Percentiles rank a stretch among this genome's conserved stretches.
Evolutionary conservation across 495 filamentous ascomycete species (phyloP).

Genomic region (Neurospora sp.): DNA sequence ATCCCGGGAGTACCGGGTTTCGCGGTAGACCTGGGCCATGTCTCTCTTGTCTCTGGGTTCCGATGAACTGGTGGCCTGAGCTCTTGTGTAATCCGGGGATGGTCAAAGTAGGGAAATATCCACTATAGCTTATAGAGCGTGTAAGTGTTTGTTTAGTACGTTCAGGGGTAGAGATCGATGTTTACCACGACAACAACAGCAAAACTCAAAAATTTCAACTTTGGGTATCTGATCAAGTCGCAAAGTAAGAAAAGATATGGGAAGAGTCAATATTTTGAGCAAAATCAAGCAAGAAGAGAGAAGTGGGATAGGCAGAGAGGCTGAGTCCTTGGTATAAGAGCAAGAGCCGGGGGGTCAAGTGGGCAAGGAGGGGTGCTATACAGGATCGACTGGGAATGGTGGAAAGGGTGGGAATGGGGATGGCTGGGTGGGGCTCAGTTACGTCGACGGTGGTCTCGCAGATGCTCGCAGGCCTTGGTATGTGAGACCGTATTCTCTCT

Average conservation of each 20-base stretch:
- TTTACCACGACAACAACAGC: background rate
- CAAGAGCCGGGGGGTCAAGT: background rate
- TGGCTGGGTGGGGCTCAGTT: background rate
- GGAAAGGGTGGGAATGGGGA: background rate
- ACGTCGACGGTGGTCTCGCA: background rate
- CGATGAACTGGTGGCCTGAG: background rate
- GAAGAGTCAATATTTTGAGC: background rate
- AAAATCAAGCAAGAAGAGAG: background rate
- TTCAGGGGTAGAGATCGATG: background rate
- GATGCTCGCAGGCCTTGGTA: background rate
- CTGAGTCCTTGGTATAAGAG: background rate
- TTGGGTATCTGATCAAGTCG: background rate
- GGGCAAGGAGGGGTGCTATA: background rate
- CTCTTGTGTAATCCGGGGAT: background rate
- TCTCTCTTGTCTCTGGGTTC: background rate
- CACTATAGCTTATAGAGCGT: background rate
- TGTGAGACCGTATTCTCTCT: background rate
- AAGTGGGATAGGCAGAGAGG: background rate
- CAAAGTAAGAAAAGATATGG: background rate
- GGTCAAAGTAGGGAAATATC: background rate
- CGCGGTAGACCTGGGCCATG: slow-evolving; percentile 40
- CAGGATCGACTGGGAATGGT: background rate
- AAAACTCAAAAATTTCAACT: background rate
- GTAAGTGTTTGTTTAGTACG: background rate
- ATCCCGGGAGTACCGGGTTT: slow-evolving; percentile 36